Evolutionary conservation across 805 yeast species (phyloP), one percentile per base, ranked within the genome.

Genomic region (Yarrowia bubula): DNA sequence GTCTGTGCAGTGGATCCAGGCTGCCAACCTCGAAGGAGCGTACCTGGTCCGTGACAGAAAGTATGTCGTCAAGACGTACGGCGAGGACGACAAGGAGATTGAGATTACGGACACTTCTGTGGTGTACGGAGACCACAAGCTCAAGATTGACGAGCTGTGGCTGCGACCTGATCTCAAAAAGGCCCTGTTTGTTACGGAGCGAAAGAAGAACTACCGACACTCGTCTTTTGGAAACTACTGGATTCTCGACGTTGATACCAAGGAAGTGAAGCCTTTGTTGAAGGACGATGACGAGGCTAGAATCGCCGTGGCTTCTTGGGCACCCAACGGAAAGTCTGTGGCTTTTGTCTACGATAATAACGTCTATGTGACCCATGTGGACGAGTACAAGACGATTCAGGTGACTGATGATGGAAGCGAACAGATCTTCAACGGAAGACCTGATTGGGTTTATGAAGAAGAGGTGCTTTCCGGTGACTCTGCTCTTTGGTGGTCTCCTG

Each of bases 391-490:
- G 68, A 70, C 77, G 0, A 76, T 71, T 5, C 86, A 85, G 68
- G 76, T 89, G 13, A 89, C 97, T 0, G 67, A 67, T 44, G 95
- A 89, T 71, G 96, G 96, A 14, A 85, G 86, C 38, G 81, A 79
- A 1, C 81, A 84, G 68, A 79, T 90, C 8, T 90, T 91, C 76
- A 88, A 92, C 72, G 97, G 97, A 1, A 86, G 87, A 67, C 96
- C 97, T 0, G 97, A 91, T 72, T 91, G 97, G 97, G 96, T 90
- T 8, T 91, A 91, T 70, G 97, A 92, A 72, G 97, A 91, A 70
- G 97, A 91, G 75, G 95, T 91, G 0, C 81, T 89, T 63, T 85
- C 84, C 39, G 81, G 84, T 28, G 91, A 87, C 70, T 76, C 81
- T 22, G 90, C 92, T 0, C 69, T 90, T 55, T 91, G 96, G 96